These are phyloP conservation scores for Cudoniella acicularis DNA, from an alignment of 495 filamentous ascomycete genomes.

Conservation along the genomic window DNA sequence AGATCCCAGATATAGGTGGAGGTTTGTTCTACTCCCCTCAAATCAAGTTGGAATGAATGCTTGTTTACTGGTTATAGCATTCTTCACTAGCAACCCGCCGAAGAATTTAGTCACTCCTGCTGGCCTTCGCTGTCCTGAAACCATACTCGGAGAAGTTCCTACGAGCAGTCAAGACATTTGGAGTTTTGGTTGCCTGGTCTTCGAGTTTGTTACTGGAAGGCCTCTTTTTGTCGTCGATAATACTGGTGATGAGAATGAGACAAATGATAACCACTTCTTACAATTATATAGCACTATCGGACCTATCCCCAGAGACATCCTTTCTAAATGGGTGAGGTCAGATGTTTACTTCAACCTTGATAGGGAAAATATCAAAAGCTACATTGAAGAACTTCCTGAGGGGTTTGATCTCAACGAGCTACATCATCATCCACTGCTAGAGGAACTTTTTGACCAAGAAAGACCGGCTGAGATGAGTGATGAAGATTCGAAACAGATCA, in stretches of 20 bases:
- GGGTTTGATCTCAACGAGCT: neutral
- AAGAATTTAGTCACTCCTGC: constrained; percentile 29
- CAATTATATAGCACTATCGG: neutral
- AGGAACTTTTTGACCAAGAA: neutral
- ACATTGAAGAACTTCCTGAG: neutral
- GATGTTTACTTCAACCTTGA: neutral
- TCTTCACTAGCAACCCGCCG: constrained; percentile 28
- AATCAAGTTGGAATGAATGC: neutral
- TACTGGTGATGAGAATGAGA: neutral
- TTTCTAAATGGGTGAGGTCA: neutral
- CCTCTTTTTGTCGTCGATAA: constrained; percentile 21
- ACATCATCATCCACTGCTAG: neutral
- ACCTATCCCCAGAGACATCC: neutral
- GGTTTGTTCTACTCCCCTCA: constrained; percentile 23
- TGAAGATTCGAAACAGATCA: neutral
- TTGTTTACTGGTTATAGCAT: constrained; percentile 25
- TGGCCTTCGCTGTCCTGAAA: constrained; percentile 33
- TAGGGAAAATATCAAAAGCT: constrained; percentile 1
- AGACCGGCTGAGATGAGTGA: neutral
- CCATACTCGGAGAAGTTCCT: constrained; percentile 27
- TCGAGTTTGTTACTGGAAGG: constrained; percentile 34
- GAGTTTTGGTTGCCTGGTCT: constrained; percentile 39
- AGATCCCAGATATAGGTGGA: constrained; percentile 38
- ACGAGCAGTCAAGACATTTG: constrained; percentile 35
- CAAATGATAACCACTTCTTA: neutral